Percentiles rank a stretch among this genome's conserved stretches.
Evolutionary conservation across 1,139 yeast species (phyloP).

Genomic region (Trichomonascaceae sp.): DNA sequence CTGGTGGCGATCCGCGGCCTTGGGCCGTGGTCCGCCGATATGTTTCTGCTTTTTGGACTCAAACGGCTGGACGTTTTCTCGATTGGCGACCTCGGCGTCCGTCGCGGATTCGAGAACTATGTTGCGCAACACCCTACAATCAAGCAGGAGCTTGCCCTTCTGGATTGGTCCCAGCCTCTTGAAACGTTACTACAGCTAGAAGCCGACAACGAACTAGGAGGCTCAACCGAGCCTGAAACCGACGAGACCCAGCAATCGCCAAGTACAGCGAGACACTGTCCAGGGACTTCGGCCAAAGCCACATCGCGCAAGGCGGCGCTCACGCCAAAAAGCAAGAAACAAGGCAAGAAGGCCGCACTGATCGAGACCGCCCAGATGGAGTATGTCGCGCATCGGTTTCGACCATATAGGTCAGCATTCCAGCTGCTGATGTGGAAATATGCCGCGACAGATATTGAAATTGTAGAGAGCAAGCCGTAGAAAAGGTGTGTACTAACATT

Average conservation of each 20-base stretch:
- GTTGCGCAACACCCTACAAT: constrained; percentile 43
- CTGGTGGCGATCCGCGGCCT: constrained; percentile 61
- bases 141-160: constrained; percentile 30
- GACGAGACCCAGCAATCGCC: too few relatives aligned
- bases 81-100: constrained; percentile 70
- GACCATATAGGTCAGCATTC: constrained; percentile 56
- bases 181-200: too few relatives aligned
- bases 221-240: too few relatives aligned
- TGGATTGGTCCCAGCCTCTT: constrained; percentile 15
- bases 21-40: constrained; percentile 84
- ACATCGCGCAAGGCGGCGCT: constrained; percentile 16
- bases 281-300: constrained; percentile 22
- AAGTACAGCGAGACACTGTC: constrained; percentile 15
- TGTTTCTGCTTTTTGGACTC: constrained; percentile 67
- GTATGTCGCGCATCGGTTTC: constrained; percentile 41
- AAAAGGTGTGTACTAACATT: too few relatives aligned
- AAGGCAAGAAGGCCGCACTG: constrained; percentile 19
- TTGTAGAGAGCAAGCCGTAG: constrained; percentile 7
- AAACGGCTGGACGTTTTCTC: constrained; percentile 60
- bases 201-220: too few relatives aligned
- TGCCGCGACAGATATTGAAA: constrained; percentile 39
- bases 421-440: constrained; percentile 70
- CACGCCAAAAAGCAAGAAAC: constrained; percentile 23
- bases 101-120: constrained; percentile 64
- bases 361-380: constrained; percentile 23